These are phyloP conservation scores for Elaeis oleifera DNA, from an alignment of 202 grass and related monocot species.

Conservation along the genomic window DNA sequence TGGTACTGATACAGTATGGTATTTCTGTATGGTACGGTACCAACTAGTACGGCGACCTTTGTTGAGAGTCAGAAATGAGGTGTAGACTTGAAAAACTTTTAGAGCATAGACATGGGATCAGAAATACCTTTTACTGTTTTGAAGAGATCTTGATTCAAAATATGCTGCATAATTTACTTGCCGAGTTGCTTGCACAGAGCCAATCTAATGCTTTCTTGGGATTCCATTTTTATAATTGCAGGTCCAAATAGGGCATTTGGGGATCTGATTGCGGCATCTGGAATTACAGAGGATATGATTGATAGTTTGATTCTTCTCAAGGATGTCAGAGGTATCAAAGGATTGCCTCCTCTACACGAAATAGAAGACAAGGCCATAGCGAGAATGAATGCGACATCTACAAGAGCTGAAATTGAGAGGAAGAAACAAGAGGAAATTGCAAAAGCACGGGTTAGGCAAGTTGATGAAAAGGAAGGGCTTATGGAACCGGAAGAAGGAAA, in stretches of 20 bases:
- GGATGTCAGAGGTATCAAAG: constrained; percentile 45
- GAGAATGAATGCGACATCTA: constrained; percentile 53
- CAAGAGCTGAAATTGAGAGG: constrained; percentile 60
- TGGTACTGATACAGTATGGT: no score
- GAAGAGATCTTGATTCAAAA: no score
- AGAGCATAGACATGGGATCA: no score
- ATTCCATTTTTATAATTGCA: constrained; percentile 24
- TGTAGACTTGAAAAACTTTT: no score
- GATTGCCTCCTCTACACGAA: constrained; percentile 73
- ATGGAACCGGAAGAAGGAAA: constrained; percentile 88
- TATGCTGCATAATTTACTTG: background rate
- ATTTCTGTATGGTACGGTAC: no score
- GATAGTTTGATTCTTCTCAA: constrained; percentile 92
- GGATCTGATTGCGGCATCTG: constrained; percentile 62
- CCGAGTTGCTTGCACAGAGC: background rate
- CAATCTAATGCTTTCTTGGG: background rate
- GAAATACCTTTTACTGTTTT: no score
- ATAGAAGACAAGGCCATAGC: constrained; percentile 70
- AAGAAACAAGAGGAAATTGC: constrained; percentile 70
- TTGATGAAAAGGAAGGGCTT: constrained; percentile 92
- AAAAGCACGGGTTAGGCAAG: constrained; percentile 61
- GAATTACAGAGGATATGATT: constrained; percentile 81
- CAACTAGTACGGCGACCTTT: no score
- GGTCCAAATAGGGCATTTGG: constrained; percentile 82
- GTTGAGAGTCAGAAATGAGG: no score